These are phyloP conservation scores for Typha latifolia DNA, from an alignment of 176 grass and related monocot species.

Conservation along the genomic window DNA sequence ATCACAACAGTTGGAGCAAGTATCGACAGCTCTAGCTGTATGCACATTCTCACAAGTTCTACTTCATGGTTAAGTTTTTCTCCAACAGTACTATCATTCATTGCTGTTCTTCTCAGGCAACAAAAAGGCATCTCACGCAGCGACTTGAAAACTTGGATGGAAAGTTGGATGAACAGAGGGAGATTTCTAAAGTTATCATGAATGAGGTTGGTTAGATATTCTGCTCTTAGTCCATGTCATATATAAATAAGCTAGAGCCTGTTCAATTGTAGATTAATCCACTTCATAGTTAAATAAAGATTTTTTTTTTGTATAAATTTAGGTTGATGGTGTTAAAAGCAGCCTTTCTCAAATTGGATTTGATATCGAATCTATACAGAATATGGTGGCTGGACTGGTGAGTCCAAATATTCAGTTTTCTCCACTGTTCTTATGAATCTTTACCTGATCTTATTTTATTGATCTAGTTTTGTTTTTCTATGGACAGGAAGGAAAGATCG, in stretches of 20 bases:
- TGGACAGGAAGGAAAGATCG: conserved; percentile 85
- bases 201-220: conserved; percentile 50
- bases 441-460: conserved; percentile 11
- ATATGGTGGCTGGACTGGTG: conserved; percentile 81
- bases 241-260: not conserved
- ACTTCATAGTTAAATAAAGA: not conserved
- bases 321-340: conserved; percentile 74
- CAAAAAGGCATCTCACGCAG: conserved; percentile 75
- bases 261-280: not conserved
- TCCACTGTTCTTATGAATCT: conserved; percentile 11
- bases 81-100: conserved; percentile 7
- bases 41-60: conserved; percentile 18
- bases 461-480: conserved; percentile 12
- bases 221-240: not conserved
- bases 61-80: conserved; percentile 14
- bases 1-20: conserved; percentile 93
- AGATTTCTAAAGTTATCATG: conserved; percentile 68
- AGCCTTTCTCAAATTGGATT: conserved; percentile 87
- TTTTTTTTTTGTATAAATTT: conserved; percentile 9
- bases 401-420: conserved; percentile 27
- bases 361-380: conserved; percentile 73
- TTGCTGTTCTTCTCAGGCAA: conserved; percentile 43
- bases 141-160: conserved; percentile 89
- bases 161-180: conserved; percentile 84
- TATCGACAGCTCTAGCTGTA: conserved; percentile 70